phyloP scores from a whole-genome alignment of 176 grass and related monocot species.

The Rhynchospora pubera region DNA sequence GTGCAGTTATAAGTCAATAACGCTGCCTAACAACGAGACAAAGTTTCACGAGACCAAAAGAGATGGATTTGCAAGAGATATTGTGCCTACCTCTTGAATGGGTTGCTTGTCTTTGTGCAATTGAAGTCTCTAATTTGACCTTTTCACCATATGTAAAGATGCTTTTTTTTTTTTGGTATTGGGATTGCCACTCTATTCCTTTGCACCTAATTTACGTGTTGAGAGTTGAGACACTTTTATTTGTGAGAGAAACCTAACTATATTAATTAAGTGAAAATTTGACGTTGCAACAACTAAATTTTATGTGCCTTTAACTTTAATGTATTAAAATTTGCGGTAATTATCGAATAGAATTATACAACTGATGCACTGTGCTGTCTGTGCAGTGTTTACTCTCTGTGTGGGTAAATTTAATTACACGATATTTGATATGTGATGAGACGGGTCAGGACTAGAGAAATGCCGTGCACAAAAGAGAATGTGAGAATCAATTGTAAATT shows the following conservation, averaged over 20 bases:
- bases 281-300: background rate
- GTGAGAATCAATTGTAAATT: background rate
- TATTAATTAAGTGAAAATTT: background rate
- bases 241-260: background rate
- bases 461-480: background rate
- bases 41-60: background rate
- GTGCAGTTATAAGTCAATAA: no score
- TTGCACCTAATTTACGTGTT: background rate
- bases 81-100: background rate
- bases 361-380: background rate
- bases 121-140: background rate
- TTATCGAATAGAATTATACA: background rate
- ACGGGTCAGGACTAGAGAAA: background rate
- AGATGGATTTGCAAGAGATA: background rate
- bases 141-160: background rate
- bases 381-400: no score
- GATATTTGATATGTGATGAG: background rate
- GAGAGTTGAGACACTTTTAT: background rate
- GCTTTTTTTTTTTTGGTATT: no score
- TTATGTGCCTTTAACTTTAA: no score
- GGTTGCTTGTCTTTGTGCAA: background rate
- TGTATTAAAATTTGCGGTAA: no score
- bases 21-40: constrained; percentile 11
- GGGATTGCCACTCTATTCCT: no score
- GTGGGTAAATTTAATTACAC: background rate